Conservation (phyloP, 495 filamentous ascomycete genomes). For the Trichoderma gamsii region DNA sequence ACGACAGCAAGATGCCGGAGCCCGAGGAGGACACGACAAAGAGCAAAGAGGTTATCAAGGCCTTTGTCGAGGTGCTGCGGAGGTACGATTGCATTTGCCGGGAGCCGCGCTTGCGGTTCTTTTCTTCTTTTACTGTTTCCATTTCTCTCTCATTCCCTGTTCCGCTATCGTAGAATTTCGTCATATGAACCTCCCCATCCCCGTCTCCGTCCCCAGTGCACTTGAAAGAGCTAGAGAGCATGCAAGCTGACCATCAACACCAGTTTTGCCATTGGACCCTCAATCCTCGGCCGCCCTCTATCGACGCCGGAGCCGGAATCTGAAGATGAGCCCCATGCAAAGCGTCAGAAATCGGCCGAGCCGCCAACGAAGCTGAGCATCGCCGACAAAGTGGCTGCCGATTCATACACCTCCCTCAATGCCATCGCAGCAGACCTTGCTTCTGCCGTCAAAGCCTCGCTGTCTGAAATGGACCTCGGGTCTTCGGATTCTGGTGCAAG, state of each 20-base stretch:
- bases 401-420: slow-evolving; percentile 39
- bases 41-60: slow-evolving; percentile 26
- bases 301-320: slow-evolving; percentile 25
- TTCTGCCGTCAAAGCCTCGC: slow-evolving; percentile 31
- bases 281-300: slow-evolving; percentile 42
- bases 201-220: background rate
- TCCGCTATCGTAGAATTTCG: background rate
- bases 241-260: background rate
- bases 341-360: slow-evolving; percentile 41
- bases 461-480: slow-evolving; percentile 33
- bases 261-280: slow-evolving; percentile 38
- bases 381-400: slow-evolving; percentile 39
- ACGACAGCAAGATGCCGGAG: background rate
- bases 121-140: background rate
- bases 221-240: background rate
- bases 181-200: background rate
- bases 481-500: slow-evolving; percentile 22
- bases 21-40: slow-evolving; percentile 11
- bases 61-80: slow-evolving; percentile 39
- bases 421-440: slow-evolving; percentile 42
- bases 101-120: background rate
- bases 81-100: slow-evolving; percentile 30
- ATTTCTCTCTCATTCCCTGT: background rate
- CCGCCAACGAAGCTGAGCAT: slow-evolving; percentile 30
- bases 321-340: slow-evolving; percentile 38